Evolutionary conservation across 441 rosid species (phyloP).

Genomic region (Metrosideros polymorpha): DNA sequence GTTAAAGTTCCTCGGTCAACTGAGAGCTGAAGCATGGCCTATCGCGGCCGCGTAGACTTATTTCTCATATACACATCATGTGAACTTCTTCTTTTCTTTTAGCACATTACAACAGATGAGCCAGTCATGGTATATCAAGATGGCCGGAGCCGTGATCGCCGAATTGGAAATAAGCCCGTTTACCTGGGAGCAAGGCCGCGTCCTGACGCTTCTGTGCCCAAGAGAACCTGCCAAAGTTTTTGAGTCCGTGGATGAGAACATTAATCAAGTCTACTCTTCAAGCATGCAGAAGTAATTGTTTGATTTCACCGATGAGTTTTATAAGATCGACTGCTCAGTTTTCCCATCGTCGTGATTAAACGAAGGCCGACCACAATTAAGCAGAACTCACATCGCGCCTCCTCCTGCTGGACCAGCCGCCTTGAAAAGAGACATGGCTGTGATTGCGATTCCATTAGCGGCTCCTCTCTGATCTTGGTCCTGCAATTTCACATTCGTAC

Average conservation of each 20-base stretch:
- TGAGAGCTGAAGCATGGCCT: neutral
- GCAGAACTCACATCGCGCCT: conserved; percentile 41
- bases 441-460: conserved; percentile 73
- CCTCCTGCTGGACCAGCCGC: conserved; percentile 71
- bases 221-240: conserved; percentile 42
- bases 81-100: neutral
- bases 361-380: neutral
- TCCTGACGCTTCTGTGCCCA: conserved; percentile 73
- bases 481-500: conserved; percentile 15
- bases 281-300: neutral
- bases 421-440: conserved; percentile 58
- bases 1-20: neutral
- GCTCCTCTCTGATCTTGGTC: conserved; percentile 84
- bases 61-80: neutral
- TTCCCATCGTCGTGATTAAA: neutral
- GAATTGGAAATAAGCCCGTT: neutral
- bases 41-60: neutral
- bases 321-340: neutral
- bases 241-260: neutral
- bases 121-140: neutral
- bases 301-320: neutral
- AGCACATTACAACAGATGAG: neutral
- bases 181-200: conserved; percentile 74
- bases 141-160: neutral
- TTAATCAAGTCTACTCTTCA: neutral